A percentile compares a stretch with the other conserved stretches of the same genome.
Evolutionary conservation across 2,329 filamentous ascomycete genomes (phyloP).

Genomic region (Monilinia aucupariae): DNA sequence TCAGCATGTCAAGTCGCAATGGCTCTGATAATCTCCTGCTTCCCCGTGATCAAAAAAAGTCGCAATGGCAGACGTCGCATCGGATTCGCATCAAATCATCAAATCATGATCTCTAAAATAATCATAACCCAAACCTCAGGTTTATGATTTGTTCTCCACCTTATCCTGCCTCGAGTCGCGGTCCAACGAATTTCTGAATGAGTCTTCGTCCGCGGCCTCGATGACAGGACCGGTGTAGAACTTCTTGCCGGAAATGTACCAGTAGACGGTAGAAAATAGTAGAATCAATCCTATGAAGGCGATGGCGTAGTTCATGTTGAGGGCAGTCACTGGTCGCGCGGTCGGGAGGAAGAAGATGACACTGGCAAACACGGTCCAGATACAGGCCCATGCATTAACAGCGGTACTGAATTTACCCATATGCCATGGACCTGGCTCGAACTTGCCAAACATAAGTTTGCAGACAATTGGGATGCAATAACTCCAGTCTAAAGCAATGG

Average conservation of each 20-base stretch:
- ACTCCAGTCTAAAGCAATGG: slow-evolving; percentile 50
- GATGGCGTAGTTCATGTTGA: slow-evolving; percentile 51
- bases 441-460: slow-evolving; percentile 46
- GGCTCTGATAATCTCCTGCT: background rate
- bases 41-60: background rate
- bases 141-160: slow-evolving; percentile 10
- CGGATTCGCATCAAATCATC: slow-evolving; percentile 10
- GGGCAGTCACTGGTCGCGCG: slow-evolving; percentile 40
- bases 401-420: slow-evolving; percentile 40
- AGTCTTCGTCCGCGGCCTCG: slow-evolving; percentile 26
- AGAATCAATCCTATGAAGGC: slow-evolving; percentile 46
- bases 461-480: slow-evolving; percentile 53
- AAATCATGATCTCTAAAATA: slow-evolving; percentile 13
- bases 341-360: slow-evolving; percentile 52
- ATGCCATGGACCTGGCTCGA: slow-evolving; percentile 48
- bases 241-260: slow-evolving; percentile 41
- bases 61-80: slow-evolving; percentile 12
- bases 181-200: slow-evolving; percentile 5
- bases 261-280: slow-evolving; percentile 41
- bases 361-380: slow-evolving; percentile 49
- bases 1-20: slow-evolving; percentile 9
- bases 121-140: slow-evolving; percentile 15
- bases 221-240: slow-evolving; percentile 46
- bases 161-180: slow-evolving; percentile 15
- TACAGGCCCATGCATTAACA: slow-evolving; percentile 45